These are phyloP conservation scores for Xylaria sp. DNA, from an alignment of 2,329 filamentous ascomycete genomes.

Conservation along the genomic window DNA sequence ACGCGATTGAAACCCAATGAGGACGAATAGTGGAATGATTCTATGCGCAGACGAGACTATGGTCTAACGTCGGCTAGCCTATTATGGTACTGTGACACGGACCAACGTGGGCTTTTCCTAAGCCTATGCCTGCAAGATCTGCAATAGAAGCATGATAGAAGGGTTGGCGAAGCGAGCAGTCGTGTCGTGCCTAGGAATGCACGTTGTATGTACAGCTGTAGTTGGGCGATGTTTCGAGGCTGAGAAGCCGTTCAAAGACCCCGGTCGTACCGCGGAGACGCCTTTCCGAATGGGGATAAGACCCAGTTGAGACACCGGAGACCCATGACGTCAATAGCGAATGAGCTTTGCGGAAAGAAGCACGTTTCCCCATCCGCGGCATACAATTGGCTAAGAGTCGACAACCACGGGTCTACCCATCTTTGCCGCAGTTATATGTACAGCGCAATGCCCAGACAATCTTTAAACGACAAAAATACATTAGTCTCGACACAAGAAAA, in stretches of 20 bases:
- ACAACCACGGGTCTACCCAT: not conserved
- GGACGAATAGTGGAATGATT: slow-evolving; percentile 8
- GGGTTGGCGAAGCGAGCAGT: slow-evolving; percentile 8
- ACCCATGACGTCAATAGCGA: slow-evolving; percentile 36
- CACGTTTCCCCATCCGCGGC: slow-evolving; percentile 42
- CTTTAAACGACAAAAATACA: not conserved
- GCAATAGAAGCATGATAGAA: slow-evolving; percentile 37
- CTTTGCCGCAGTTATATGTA: slow-evolving; percentile 2
- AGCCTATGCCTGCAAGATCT: slow-evolving; percentile 25
- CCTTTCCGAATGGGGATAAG: slow-evolving; percentile 17
- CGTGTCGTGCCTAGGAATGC: not conserved
- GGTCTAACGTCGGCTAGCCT: slow-evolving; percentile 11
- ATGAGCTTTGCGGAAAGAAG: slow-evolving; percentile 41
- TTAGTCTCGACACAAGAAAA: not conserved
- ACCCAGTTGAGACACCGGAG: slow-evolving; percentile 12
- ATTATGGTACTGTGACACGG: not conserved
- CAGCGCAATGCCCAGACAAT: slow-evolving; percentile 6
- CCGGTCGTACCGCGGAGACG: slow-evolving; percentile 10
- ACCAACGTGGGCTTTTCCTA: not conserved
- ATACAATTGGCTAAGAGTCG: slow-evolving; percentile 25
- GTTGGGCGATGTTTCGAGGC: slow-evolving; percentile 33
- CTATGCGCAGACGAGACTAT: not conserved
- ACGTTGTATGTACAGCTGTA: not conserved
- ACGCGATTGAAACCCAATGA: not conserved
- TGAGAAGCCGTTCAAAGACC: slow-evolving; percentile 26